A percentile compares a stretch with the other conserved stretches of the same genome.
phyloP scores from a whole-genome alignment of 768 basidiomycete genomes.

The Asterophora lycoperdoides region DNA sequence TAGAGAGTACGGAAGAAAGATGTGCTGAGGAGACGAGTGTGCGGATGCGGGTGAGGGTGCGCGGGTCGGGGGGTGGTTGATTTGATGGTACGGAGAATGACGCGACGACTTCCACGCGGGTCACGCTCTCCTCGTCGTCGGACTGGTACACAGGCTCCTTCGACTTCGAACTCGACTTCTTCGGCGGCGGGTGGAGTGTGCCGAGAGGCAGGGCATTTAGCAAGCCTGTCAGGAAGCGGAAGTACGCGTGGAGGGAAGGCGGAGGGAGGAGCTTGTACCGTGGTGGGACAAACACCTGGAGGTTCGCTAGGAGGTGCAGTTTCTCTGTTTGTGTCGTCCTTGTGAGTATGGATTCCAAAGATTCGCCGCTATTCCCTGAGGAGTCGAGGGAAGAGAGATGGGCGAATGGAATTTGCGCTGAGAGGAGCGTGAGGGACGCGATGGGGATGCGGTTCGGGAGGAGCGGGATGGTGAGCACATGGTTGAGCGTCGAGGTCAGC shows the following conservation, averaged over 20 bases:
- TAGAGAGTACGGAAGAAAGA: constrained; percentile 48
- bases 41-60: constrained; percentile 62
- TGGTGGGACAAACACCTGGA: constrained; percentile 59
- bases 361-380: too few relatives aligned
- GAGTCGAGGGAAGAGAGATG: constrained; percentile 27
- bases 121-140: constrained; percentile 15
- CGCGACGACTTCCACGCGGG: constrained; percentile 35
- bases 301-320: constrained; percentile 69
- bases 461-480: constrained; percentile 64
- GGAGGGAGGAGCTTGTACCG: constrained; percentile 50
- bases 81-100: constrained; percentile 32
- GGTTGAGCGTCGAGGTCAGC: constrained; percentile 31
- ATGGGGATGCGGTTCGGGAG: constrained; percentile 74
- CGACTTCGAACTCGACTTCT: constrained; percentile 1
- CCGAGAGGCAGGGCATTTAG: constrained; percentile 50
- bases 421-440: constrained; percentile 57
- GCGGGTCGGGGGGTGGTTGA: constrained; percentile 46
- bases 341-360: constrained; percentile 20
- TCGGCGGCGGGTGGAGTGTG: constrained; percentile 43
- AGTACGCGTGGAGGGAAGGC: constrained; percentile 46
- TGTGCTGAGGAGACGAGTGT: constrained; percentile 51
- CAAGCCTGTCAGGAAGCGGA: constrained; percentile 47
- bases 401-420: constrained; percentile 55
- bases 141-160: constrained; percentile 20
- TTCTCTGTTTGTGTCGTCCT: constrained; percentile 28